Percentiles rank a stretch among this genome's conserved stretches.
Evolutionary conservation across 306 rosid species (phyloP).

Genomic region (Arachis hypogaea): DNA sequence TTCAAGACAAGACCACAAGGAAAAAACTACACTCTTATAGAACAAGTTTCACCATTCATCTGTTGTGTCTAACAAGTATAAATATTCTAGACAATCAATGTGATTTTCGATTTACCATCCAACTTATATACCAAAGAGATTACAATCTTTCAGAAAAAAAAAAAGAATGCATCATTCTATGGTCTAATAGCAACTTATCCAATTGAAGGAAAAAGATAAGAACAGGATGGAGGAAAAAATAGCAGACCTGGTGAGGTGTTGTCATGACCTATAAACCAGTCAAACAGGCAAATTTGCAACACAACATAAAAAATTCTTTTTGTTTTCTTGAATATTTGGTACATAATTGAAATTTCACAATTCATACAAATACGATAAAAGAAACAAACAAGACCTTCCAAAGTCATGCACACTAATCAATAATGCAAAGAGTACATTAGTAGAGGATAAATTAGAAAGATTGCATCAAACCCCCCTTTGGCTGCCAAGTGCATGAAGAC

Average conservation of each 20-base stretch:
- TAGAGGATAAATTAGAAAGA: background rate
- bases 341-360: background rate
- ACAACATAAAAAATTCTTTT: background rate
- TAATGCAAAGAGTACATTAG: conserved; percentile 12
- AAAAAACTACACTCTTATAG: background rate
- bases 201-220: conserved; percentile 16
- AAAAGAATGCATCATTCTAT: conserved; percentile 8
- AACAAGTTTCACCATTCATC: conserved; percentile 21
- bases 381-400: background rate
- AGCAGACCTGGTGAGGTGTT: conserved; percentile 16
- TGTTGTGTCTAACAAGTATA: background rate
- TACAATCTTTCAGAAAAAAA: conserved; percentile 14
- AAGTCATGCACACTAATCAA: conserved; percentile 10
- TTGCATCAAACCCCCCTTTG: conserved; percentile 7
- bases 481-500: conserved; percentile 32
- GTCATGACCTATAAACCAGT: conserved; percentile 10
- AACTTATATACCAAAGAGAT: background rate
- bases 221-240: conserved; percentile 3
- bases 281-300: conserved; percentile 28
- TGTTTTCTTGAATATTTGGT: background rate
- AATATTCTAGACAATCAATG: background rate
- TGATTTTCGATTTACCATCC: conserved; percentile 5
- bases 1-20: background rate
- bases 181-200: conserved; percentile 13
- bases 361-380: conserved; percentile 3